These are phyloP conservation scores for Lithocarpus polystachyus DNA, from an alignment of 306 rosid species.

Conservation along the genomic window DNA sequence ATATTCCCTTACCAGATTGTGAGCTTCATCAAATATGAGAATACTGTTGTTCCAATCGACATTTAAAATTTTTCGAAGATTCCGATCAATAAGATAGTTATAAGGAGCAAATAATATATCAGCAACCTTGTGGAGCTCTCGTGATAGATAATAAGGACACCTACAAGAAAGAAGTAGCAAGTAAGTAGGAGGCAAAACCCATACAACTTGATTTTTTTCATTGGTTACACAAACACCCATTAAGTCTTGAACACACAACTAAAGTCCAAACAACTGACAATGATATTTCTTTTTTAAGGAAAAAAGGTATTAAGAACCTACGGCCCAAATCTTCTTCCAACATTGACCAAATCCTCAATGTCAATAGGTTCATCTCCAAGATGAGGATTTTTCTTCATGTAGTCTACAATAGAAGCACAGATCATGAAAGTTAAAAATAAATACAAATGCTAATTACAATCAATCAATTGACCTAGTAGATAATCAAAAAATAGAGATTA, in stretches of 20 bases:
- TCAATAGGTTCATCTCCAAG: constrained; percentile 95
- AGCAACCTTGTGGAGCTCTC: constrained; percentile 75
- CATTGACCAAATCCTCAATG: constrained; percentile 88
- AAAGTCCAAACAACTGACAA: not conserved
- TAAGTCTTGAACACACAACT: not conserved
- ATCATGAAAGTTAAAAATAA: constrained; percentile 21
- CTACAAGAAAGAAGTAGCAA: constrained; percentile 39
- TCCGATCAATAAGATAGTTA: constrained; percentile 89
- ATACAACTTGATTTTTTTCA: constrained; percentile 17
- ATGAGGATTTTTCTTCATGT: constrained; percentile 62
- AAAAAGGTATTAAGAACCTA: constrained; percentile 32
- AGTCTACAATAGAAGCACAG: constrained; percentile 48
- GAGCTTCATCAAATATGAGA: constrained; percentile 98
- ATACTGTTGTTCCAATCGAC: constrained; percentile 69
- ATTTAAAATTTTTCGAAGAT: constrained; percentile 46
- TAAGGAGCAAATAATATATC: constrained; percentile 92
- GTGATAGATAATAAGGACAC: constrained; percentile 89
- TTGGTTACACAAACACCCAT: not conserved
- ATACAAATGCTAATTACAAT: not conserved
- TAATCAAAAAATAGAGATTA: not conserved
- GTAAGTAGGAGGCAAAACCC: constrained; percentile 24
- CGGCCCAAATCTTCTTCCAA: constrained; percentile 82
- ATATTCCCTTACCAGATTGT: constrained; percentile 66
- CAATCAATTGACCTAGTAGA: constrained; percentile 18
- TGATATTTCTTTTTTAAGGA: not conserved